Conservation (phyloP, 768 basidiomycete species). For the Clathrus columnatus region DNA sequence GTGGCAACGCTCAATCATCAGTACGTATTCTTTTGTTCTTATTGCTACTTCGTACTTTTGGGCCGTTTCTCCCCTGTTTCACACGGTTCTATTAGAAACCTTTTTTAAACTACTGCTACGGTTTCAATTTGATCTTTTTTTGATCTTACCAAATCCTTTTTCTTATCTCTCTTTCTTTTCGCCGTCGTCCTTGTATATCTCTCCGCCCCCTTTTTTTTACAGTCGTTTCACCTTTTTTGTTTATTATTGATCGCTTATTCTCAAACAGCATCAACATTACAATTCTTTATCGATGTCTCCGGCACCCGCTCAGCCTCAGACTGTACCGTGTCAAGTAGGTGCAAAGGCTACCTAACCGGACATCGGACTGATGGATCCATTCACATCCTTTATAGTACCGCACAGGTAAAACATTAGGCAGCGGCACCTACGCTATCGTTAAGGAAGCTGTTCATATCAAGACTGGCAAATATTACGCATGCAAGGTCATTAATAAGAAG, state of each 20-base stretch:
- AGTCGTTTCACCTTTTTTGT: neutral
- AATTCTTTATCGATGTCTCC: neutral
- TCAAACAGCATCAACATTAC: neutral
- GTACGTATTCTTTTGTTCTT: neutral
- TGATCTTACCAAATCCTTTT: neutral
- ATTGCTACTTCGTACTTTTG: neutral
- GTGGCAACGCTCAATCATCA: neutral
- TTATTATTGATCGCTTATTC: neutral
- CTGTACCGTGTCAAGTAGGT: constrained; percentile 13
- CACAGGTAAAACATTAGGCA: constrained; percentile 80
- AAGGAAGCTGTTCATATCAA: constrained; percentile 94
- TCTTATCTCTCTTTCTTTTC: neutral
- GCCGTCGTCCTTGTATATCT: neutral
- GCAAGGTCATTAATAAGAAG: constrained; percentile 99
- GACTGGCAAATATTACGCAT: constrained; percentile 91
- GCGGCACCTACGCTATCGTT: constrained; percentile 91
- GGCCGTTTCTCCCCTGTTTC: neutral
- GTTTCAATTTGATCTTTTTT: neutral
- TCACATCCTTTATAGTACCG: constrained; percentile 48
- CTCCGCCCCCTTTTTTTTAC: neutral
- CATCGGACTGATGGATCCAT: neutral
- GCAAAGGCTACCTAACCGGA: neutral
- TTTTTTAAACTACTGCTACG: too few species aligned
- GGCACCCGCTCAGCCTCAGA: constrained; percentile 8
- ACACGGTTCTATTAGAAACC: neutral